Percentiles rank a stretch among this genome's conserved stretches.
phyloP scores from a whole-genome alignment of 805 yeast species.

The Schwanniomyces occidentalis region DNA sequence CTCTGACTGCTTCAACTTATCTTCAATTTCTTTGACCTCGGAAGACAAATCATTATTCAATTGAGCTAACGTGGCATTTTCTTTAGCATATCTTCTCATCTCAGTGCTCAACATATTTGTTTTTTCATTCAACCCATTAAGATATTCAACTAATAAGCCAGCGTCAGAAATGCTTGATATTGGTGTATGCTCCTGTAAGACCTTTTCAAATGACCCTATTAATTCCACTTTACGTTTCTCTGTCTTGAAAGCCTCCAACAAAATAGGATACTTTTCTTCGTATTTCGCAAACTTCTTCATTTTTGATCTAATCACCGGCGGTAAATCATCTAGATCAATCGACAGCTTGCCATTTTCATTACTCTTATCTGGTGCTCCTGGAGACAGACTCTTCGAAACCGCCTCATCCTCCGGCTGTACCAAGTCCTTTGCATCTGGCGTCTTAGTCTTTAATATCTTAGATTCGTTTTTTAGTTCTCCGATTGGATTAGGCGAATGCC shows the following conservation, averaged over 20 bases:
- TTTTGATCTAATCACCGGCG: constrained; percentile 59
- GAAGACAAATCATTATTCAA: constrained; percentile 6
- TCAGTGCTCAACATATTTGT: constrained; percentile 64
- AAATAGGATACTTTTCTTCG: constrained; percentile 85
- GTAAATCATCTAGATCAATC: constrained; percentile 44
- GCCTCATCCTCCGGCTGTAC: constrained; percentile 49
- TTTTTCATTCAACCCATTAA: constrained; percentile 61
- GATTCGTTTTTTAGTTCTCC: constrained; percentile 33
- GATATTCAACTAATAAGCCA: constrained; percentile 66
- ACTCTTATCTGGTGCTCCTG: constrained; percentile 15
- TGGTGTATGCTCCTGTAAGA: constrained; percentile 79
- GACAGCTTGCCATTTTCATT: constrained; percentile 4
- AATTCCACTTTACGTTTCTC: constrained; percentile 70
- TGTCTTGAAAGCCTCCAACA: constrained; percentile 79
- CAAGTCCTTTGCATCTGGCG: constrained; percentile 50
- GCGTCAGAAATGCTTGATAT: constrained; percentile 72
- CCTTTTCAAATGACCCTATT: constrained; percentile 62
- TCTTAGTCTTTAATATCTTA: constrained; percentile 36
- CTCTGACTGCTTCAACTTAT: constrained; percentile 1
- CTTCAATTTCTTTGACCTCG: constrained; percentile 8
- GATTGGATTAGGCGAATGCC: constrained; percentile 17
- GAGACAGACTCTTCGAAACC: constrained; percentile 11
- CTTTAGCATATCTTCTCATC: constrained; percentile 48
- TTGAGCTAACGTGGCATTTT: constrained; percentile 20
- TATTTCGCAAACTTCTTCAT: constrained; percentile 78